Base-by-base conservation (phyloP, 2,329 filamentous ascomycete genomes). In the Cladosporium phlei region DNA sequence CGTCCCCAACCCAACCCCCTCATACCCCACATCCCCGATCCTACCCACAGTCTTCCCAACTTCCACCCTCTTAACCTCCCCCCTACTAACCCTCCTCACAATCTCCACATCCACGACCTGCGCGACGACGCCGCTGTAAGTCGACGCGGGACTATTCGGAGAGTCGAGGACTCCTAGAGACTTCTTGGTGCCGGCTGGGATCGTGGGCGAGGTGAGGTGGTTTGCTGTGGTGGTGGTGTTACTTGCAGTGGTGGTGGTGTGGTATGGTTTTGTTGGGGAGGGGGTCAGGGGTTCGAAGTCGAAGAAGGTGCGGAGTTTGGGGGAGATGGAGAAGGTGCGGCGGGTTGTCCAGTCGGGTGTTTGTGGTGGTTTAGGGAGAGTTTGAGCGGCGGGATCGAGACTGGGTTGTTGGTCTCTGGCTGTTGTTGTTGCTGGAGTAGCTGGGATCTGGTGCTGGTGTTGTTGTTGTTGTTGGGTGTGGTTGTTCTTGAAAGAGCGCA, bases 261-360 rank as follows among this genome's bases (percentile, higher is more conserved):
- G n/a, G n/a, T n/a, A n/a, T 7, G 27, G 27, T 29, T 29, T 29
- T 10, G 32, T 16, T 4, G 10, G 9, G 14, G 12, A 10, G 32
- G 32, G 32, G 5, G 32, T 20, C 16, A 9, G 32, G 5, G 32
- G 32, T 2, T 20, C 32, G n/a, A n/a, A n/a, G n/a, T n/a, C 37
- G 19, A 45, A 45, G 32, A 45, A 45, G 6, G 42, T 45, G 17
- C 42, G 42, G 10, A 45, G 32, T 28, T 45, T 45, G 6, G 32
- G 42, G 14, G 42, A 45, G 24, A 45, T 35, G 19, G 42, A 45
- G 12, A 17, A n/a, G n/a, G n/a, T n/a, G n/a, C n/a, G n/a, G n/a
- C n/a, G n/a, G n/a, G n/a, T n/a, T n/a, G n/a, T n/a, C n/a, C n/a
- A n/a, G n/a, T n/a, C n/a, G n/a, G n/a, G n/a, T n/a, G n/a, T n/a